Conservation (phyloP, 2,329 filamentous ascomycete species). For the Fonsecaea nubica region DNA sequence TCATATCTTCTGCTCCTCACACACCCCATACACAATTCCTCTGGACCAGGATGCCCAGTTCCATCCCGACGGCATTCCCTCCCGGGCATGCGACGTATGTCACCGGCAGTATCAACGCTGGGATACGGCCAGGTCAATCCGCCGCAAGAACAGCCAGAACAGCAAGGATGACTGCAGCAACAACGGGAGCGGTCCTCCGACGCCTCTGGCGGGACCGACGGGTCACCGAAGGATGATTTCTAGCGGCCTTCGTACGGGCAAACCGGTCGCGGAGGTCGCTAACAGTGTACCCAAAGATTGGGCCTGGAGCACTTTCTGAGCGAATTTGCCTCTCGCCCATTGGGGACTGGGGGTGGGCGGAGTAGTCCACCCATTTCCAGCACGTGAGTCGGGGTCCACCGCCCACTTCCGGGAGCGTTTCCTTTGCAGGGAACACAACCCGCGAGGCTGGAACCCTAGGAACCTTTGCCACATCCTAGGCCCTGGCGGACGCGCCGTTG, state of each 20-base stretch:
- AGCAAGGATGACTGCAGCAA: conserved; percentile 35
- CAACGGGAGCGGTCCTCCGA: conserved; percentile 33
- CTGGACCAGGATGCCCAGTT: conserved; percentile 70
- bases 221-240: conserved; percentile 38
- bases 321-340: neutral
- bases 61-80: conserved; percentile 63
- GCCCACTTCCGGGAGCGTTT: conserved; percentile 6
- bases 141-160: conserved; percentile 59
- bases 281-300: conserved; percentile 64
- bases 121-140: conserved; percentile 57
- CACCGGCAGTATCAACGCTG: conserved; percentile 64
- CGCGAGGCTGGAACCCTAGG: neutral
- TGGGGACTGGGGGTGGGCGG: conserved; percentile 4
- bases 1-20: conserved; percentile 68
- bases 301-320: conserved; percentile 68
- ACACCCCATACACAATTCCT: conserved; percentile 63
- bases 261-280: conserved; percentile 56
- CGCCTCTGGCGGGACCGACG: conserved; percentile 32
- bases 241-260: conserved; percentile 40
- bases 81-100: conserved; percentile 67
- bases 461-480: neutral
- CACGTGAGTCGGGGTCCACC: conserved; percentile 14
- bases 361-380: conserved; percentile 16
- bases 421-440: conserved; percentile 15
- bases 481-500: neutral